phyloP scores from a whole-genome alignment of 352 stramenopile species.

The Phytophthora litchii region DNA sequence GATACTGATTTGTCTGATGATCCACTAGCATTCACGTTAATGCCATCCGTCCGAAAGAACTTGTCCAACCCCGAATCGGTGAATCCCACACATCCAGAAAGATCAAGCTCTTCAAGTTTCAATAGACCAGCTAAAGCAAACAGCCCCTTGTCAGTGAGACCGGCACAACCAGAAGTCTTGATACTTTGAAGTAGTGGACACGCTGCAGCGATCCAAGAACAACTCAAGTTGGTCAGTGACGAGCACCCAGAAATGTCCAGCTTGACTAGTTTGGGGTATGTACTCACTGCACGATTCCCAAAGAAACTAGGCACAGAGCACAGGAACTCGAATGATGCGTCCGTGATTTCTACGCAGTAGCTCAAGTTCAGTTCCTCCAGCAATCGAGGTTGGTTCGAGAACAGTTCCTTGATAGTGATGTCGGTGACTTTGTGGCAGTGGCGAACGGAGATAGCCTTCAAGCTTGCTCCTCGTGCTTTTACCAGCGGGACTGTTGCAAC shows the following conservation, averaged over 20 bases:
- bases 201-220: slow-evolving; percentile 62
- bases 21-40: slow-evolving; percentile 14
- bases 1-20: background rate
- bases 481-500: slow-evolving; percentile 42
- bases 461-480: slow-evolving; percentile 30
- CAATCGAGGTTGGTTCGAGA: slow-evolving; percentile 45
- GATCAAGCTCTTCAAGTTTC: slow-evolving; percentile 57
- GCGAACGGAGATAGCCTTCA: slow-evolving; percentile 55
- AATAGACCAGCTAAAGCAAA: slow-evolving; percentile 52
- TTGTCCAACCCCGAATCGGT: slow-evolving; percentile 49
- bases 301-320: slow-evolving; percentile 58
- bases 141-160: slow-evolving; percentile 66
- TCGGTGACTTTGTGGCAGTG: slow-evolving; percentile 46
- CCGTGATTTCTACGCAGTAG: slow-evolving; percentile 52
- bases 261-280: slow-evolving; percentile 47
- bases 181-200: slow-evolving; percentile 62
- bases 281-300: slow-evolving; percentile 46
- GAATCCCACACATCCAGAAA: slow-evolving; percentile 54
- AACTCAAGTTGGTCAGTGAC: slow-evolving; percentile 57
- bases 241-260: slow-evolving; percentile 67
- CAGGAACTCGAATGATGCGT: slow-evolving; percentile 63
- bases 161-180: slow-evolving; percentile 44
- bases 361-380: slow-evolving; percentile 70
- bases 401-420: slow-evolving; percentile 51
- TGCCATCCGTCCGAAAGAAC: slow-evolving; percentile 50